Evolutionary conservation across 139 green algal species (phyloP), one percentile per base, ranked within the genome.

Genomic region (Micractinium sp.): DNA sequence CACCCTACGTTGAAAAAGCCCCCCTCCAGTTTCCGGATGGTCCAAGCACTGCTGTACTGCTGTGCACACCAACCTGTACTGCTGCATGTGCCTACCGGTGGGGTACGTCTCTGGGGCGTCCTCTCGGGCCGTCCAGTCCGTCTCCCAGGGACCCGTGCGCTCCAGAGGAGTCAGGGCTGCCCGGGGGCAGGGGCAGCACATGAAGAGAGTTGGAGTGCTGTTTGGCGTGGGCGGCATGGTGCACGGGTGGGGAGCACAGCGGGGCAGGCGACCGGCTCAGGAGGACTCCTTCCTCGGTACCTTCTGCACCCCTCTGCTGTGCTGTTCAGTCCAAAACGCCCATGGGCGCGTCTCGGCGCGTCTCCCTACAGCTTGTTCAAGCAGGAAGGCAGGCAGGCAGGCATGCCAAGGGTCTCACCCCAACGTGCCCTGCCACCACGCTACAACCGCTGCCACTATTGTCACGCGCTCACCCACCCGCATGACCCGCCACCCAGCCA

Each of bases 91-190:
- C 47, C 47, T 56, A 56, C 56, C 85, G 66, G 56, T 87, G 7
- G 90, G 90, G 81, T 39, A 92, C 16, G 87, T 91, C 82, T 88
- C 81, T 1, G 81, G 73, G 27, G 56, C 67, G 23, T 91, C 88
- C 66, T 91, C 84, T 35, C 83, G 66, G 2, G 85, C 90, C 20
- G 18, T 22, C 41, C 33, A 67, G 36, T 92, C 87, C 1, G 69
- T 67, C 78, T 82, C 76, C 81, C 77, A 94, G 53, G 23, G 35
- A n/a, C 76, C 85, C 14, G 53, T 88, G 25, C 33, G 36, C 56
- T 94, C 86, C 86, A 94, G 71, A 3, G 92, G 92, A 18, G 88
- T 25, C 31, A 95, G 38, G 25, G 92, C 92, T 63, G 82, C 14
- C 36, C 33, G 2, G n/a, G n/a, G 74, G 74, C 1, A 5, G 33